A percentile compares a stretch with the other conserved stretches of the same genome.
phyloP scores from a whole-genome alignment of 2,329 filamentous ascomycete genomes.

The Exutisphaerella laricina region DNA sequence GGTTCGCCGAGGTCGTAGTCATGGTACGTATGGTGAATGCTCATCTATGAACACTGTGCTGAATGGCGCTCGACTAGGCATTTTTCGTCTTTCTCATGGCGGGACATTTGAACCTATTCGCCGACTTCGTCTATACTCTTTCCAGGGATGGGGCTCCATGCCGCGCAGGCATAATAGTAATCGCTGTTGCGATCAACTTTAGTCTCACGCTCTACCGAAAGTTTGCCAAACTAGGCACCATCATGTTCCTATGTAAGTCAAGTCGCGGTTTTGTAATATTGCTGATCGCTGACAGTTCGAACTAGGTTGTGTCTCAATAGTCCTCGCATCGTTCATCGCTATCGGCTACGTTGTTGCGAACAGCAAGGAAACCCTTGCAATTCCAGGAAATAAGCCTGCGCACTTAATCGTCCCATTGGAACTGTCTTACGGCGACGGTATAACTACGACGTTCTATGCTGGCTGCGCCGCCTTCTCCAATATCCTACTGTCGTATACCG shows the following conservation, averaged over 20 bases:
- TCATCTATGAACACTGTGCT: too few relatives aligned
- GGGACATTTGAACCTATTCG: conserved; percentile 66
- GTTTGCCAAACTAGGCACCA: background rate
- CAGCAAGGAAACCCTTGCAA: background rate
- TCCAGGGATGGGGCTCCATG: conserved; percentile 54
- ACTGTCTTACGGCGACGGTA: background rate
- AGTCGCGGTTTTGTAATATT: background rate
- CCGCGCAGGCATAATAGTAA: conserved; percentile 50
- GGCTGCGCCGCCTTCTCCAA: conserved; percentile 51
- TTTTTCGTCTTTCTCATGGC: conserved; percentile 65
- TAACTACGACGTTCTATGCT: background rate
- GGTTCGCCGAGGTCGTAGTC: conserved; percentile 53
- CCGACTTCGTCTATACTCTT: conserved; percentile 39
- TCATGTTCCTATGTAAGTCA: conserved; percentile 51
- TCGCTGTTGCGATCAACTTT: conserved; percentile 55
- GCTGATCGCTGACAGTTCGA: conserved; percentile 10
- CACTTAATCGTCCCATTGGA: background rate
- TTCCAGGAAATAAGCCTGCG: background rate
- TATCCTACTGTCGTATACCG: conserved; percentile 62
- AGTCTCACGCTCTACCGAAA: conserved; percentile 55
- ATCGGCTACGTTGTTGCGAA: conserved; percentile 32
- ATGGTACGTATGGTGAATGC: background rate
- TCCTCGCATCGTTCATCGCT: conserved; percentile 55
- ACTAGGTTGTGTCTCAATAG: conserved; percentile 57
- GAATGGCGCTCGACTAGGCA: conserved; percentile 51